Evolutionary conservation across 2,329 filamentous ascomycete species (phyloP), one percentile per base, ranked within the genome.

Genomic region (Colletotrichum kahawae): DNA sequence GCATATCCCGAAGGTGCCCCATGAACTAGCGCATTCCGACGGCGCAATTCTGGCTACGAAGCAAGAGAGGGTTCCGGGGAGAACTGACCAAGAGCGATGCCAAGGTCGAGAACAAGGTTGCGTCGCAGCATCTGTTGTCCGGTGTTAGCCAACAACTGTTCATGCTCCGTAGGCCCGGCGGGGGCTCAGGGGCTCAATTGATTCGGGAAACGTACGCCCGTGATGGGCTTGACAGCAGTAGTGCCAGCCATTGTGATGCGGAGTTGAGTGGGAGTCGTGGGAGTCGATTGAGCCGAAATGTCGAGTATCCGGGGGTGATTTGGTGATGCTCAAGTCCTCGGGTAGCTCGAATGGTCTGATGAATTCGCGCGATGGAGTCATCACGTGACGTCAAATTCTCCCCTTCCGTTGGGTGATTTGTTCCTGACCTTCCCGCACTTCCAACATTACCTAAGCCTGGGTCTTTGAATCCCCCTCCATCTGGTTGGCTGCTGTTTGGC

Each of bases 101-200:
- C 81, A 75, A 92, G 85, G 81, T 92, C 90, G 78, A 88, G 82
- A 81, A 92, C 86, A 82, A 92, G 88, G 83, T 87, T 86, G 83
- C 89, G 87, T 84, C 89, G 89, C 84, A 92, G 88, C 88, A 92
- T 92, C 90, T 92, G 18, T 68, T 62, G 77, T 75, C 77, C 78
- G 83, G 85, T 84, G 84, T 85, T 81, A 79, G 76, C 79, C 71
- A 78, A 81, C 75, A 29, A 36, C 62, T 43, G 57, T 43, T 59
- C 48, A 14, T 14, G 12, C 31, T 64, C 63, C 27, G 34, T 27
- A n/a, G 34, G 18, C 54, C 65, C 36, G 71, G 78, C 77, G 77
- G 57, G 14, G 16, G 63, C 65, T 56, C 70, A 36, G 10, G 29
- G 13, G 60, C 31, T 51, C 81, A 81, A 85, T 86, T 84, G 83